phyloP scores from a whole-genome alignment of 2,329 filamentous ascomycete species.

The Fusarium ramigenum region DNA sequence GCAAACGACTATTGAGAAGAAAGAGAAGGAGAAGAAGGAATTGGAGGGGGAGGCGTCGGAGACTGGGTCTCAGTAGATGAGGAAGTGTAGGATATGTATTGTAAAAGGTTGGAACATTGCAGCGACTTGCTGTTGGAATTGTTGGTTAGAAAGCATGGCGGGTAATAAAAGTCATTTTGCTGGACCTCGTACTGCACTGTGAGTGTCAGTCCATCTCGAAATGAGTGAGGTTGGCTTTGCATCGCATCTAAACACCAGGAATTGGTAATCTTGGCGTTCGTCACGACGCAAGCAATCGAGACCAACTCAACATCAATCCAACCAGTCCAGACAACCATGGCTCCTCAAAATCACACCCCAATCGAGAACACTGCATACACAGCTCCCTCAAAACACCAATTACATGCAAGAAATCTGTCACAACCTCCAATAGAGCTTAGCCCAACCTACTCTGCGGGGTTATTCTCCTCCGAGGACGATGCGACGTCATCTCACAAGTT shows the following conservation, averaged over 20 bases:
- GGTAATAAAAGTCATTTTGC: neutral
- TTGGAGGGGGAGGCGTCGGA: conserved; percentile 26
- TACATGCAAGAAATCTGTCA: neutral
- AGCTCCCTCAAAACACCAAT: neutral
- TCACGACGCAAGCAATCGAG: neutral
- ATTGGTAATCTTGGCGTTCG: neutral
- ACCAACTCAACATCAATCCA: neutral
- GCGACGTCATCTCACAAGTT: neutral
- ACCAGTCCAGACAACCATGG: neutral
- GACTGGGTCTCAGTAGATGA: conserved; percentile 11
- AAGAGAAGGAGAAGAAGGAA: conserved; percentile 45
- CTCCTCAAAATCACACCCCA: neutral
- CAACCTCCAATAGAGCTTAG: neutral
- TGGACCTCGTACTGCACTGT: neutral
- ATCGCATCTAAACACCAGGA: neutral
- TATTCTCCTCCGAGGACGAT: neutral
- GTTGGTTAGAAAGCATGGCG: neutral
- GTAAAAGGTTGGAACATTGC: neutral
- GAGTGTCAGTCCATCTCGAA: neutral
- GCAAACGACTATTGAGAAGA: conserved; percentile 56
- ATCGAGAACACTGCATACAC: neutral
- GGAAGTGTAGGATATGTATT: conserved; percentile 1
- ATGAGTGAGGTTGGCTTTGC: neutral
- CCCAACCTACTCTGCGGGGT: neutral
- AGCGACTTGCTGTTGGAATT: neutral